Base-by-base conservation (phyloP, 2,329 filamentous ascomycete genomes). In the Raffaelea deltoideospora region DNA sequence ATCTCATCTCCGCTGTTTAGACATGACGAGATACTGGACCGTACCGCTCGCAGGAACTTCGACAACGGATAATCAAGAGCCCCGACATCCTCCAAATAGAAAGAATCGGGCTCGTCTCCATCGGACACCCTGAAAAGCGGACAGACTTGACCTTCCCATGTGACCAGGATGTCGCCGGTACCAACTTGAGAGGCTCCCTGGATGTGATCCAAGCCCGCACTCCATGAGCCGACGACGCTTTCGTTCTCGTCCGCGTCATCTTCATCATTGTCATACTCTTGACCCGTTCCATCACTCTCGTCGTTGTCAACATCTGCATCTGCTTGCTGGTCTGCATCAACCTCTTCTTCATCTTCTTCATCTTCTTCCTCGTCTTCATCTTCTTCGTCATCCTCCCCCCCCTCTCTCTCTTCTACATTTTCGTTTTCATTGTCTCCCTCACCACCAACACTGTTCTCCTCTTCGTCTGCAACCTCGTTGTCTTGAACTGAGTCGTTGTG, bases 1-100 rank as follows among this genome's bases (percentile, higher is more conserved):
- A 71, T 50, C 38, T 70, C 65, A 36, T 71, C 66, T 15, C 59
- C 55, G 4, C 52, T 39, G 5, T 53, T 50, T 3, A 70, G 48
- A 36, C 69, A 67, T 28, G 59, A 55, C 15, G 53, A 49, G 13
- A 71, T 54, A 42, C 68, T 63, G 7, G 51, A 48, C 22, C 66
- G 63, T 22, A 71, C 53, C 5, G 56, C 57, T 15, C 53, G 49
- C 34, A 71, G 46, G 10, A 71, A 53, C 8, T 55, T 51, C 15
- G 62, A 59, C 34, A 71, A 56, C 3, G 57, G 59, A 10, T 56
- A 53, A 28, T 65, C 57, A 15, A 69, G 45, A 3, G 61, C 51
- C 13, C 55, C 55, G 1, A 49, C 42, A 27, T 62, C 57, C 8
- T 62, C 54, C 28, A 70, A 64, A 42, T 69, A 71, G 9, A 62